phyloP scores from a whole-genome alignment of 2,329 filamentous ascomycete species.

The Fusarium keratoplasticum region DNA sequence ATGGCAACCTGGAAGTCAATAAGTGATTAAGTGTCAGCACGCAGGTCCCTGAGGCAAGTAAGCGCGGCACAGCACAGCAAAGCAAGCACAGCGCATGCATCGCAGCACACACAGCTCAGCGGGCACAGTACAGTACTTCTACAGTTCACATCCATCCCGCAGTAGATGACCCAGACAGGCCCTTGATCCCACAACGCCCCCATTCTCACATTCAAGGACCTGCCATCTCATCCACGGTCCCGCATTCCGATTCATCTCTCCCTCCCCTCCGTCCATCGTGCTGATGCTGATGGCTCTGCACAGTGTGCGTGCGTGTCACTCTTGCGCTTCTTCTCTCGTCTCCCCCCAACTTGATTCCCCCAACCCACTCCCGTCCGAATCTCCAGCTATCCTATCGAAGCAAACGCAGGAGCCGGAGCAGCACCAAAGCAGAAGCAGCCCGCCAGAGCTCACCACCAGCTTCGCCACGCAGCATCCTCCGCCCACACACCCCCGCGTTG shows the following conservation, averaged over 20 bases:
- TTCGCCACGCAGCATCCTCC: conserved; percentile 25
- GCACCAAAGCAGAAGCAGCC: conserved; percentile 23
- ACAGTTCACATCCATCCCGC: background rate
- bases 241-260: conserved; percentile 35
- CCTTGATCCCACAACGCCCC: background rate
- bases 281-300: conserved; percentile 21
- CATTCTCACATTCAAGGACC: conserved; percentile 24
- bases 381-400: conserved; percentile 11
- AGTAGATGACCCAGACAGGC: background rate
- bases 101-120: background rate
- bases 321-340: conserved; percentile 18
- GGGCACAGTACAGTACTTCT: background rate
- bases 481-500: conserved; percentile 36
- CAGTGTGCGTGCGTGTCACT: conserved; percentile 33
- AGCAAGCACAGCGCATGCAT: background rate
- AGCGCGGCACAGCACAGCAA: background rate
- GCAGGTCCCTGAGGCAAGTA: background rate
- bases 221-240: conserved; percentile 31
- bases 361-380: conserved; percentile 25
- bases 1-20: background rate
- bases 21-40: conserved; percentile 8
- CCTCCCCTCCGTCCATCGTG: conserved; percentile 15
- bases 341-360: conserved; percentile 29
- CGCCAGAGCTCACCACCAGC: conserved; percentile 21
- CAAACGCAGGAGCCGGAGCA: conserved; percentile 18